Percentiles rank a stretch among this genome's conserved stretches.
Conservation (phyloP, 2,329 filamentous ascomycete species). For the Pseudocercospora pini-densiflorae region DNA sequence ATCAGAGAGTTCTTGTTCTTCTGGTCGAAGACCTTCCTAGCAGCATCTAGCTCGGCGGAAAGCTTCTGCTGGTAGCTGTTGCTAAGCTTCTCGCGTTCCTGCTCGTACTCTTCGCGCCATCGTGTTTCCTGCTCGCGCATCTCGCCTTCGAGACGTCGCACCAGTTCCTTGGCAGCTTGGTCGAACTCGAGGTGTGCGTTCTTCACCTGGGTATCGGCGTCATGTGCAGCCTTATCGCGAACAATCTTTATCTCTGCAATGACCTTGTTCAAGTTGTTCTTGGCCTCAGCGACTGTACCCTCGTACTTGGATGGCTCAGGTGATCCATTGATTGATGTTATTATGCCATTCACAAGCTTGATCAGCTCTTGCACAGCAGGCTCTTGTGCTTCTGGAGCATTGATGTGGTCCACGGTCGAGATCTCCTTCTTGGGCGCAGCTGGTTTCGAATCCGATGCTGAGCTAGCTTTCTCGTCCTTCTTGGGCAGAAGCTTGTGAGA, state of each 20-base stretch:
- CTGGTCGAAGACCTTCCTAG: slow-evolving; percentile 80
- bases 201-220: slow-evolving; percentile 75
- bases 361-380: slow-evolving; percentile 91
- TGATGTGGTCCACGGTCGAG: slow-evolving; percentile 76
- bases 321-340: slow-evolving; percentile 89
- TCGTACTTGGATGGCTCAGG: slow-evolving; percentile 77
- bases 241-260: slow-evolving; percentile 77
- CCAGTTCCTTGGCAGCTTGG: slow-evolving; percentile 81
- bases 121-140: slow-evolving; percentile 79
- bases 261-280: slow-evolving; percentile 77
- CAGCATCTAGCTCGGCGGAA: slow-evolving; percentile 76
- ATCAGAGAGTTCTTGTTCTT: slow-evolving; percentile 82
- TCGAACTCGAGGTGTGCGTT: slow-evolving; percentile 79
- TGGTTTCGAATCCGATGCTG: slow-evolving; percentile 32
- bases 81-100: slow-evolving; percentile 80
- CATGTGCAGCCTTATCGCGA: slow-evolving; percentile 69
- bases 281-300: slow-evolving; percentile 80
- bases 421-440: slow-evolving; percentile 50
- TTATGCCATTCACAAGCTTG: slow-evolving; percentile 94
- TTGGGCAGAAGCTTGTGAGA: slow-evolving; percentile 25
- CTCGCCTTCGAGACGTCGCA: slow-evolving; percentile 81
- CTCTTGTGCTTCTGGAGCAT: slow-evolving; percentile 76
- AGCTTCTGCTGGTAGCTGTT: slow-evolving; percentile 80
- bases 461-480: slow-evolving; percentile 24
- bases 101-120: slow-evolving; percentile 87